Evolutionary conservation across 805 yeast genomes (phyloP).

Genomic region (Saturnispora gosingensis): DNA sequence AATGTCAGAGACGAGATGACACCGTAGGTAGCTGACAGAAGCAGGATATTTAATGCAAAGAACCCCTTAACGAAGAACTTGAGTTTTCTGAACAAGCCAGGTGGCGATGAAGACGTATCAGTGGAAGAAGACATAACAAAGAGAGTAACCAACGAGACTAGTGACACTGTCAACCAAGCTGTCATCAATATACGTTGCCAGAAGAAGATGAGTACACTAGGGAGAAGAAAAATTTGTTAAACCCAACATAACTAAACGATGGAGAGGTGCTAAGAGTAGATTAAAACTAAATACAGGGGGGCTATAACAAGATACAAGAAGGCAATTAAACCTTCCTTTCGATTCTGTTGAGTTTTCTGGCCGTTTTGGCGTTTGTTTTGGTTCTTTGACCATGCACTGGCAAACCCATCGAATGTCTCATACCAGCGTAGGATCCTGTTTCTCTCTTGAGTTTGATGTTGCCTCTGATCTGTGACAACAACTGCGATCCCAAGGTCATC

Average conservation of each 20-base stretch:
- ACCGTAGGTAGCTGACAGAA: slow-evolving; percentile 64
- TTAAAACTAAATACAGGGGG: not conserved
- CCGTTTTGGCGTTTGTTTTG: slow-evolving; percentile 83
- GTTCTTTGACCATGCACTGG: slow-evolving; percentile 91
- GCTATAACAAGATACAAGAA: not conserved
- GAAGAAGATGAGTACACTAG: not conserved
- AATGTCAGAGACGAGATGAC: slow-evolving; percentile 63
- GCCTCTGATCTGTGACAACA: slow-evolving; percentile 61
- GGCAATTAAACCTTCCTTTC: slow-evolving; percentile 37
- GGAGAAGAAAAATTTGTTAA: not conserved
- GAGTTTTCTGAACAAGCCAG: slow-evolving; percentile 23
- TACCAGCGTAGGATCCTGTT: slow-evolving; percentile 81
- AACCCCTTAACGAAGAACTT: slow-evolving; percentile 50
- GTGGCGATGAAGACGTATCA: not conserved
- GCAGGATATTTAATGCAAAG: slow-evolving; percentile 43
- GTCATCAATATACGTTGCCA: not conserved
- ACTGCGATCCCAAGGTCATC: slow-evolving; percentile 73
- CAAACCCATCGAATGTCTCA: slow-evolving; percentile 76
- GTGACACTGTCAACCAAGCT: slow-evolving; percentile 1
- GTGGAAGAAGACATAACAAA: slow-evolving; percentile 10
- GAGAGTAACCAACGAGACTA: not conserved
- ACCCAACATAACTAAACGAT: not conserved
- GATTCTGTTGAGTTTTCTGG: slow-evolving; percentile 71
- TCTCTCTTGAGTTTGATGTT: slow-evolving; percentile 72
- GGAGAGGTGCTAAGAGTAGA: not conserved